Evolutionary conservation across 352 stramenopile genomes (phyloP).

Genomic region (Blastocystis sp.): DNA sequence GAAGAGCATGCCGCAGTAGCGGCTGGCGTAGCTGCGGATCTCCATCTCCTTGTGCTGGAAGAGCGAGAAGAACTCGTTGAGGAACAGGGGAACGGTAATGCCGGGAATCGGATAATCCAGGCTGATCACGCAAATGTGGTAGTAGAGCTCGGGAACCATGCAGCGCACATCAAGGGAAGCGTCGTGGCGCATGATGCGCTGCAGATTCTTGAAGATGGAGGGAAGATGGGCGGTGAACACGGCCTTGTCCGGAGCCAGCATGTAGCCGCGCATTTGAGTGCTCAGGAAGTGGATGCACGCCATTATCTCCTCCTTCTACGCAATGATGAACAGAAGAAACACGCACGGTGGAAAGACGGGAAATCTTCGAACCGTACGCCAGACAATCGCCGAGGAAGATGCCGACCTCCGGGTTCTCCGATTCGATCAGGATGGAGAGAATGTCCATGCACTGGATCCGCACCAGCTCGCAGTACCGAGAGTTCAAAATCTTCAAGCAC

Average conservation of each 20-base stretch:
- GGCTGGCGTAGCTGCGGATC: constrained; percentile 29
- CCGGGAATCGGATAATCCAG: constrained; percentile 2
- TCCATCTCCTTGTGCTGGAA: not conserved
- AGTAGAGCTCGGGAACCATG: constrained; percentile 36
- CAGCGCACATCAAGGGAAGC: not conserved
- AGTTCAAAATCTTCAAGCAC: constrained; percentile 42
- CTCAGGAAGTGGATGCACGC: constrained; percentile 12
- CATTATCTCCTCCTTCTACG: constrained; percentile 38
- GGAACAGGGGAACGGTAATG: constrained; percentile 17
- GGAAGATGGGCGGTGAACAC: not conserved
- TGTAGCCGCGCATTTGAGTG: not conserved
- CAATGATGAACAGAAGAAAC: not conserved
- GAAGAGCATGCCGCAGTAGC: constrained; percentile 48
- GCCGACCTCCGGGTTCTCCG: constrained; percentile 12
- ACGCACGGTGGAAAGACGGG: constrained; percentile 1
- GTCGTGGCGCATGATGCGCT: not conserved
- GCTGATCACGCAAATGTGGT: constrained; percentile 1
- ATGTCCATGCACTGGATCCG: constrained; percentile 68
- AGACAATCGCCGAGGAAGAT: constrained; percentile 63
- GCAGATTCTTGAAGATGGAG: constrained; percentile 38
- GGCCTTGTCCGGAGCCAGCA: not conserved
- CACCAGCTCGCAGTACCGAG: constrained; percentile 38
- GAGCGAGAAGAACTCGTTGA: constrained; percentile 56
- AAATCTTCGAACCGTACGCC: constrained; percentile 33
- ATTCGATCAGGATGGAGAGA: constrained; percentile 34